Evolutionary conservation across 2,329 filamentous ascomycete genomes (phyloP), one percentile per base, ranked within the genome.

Genomic region (Aureobasidium melanogenum): DNA sequence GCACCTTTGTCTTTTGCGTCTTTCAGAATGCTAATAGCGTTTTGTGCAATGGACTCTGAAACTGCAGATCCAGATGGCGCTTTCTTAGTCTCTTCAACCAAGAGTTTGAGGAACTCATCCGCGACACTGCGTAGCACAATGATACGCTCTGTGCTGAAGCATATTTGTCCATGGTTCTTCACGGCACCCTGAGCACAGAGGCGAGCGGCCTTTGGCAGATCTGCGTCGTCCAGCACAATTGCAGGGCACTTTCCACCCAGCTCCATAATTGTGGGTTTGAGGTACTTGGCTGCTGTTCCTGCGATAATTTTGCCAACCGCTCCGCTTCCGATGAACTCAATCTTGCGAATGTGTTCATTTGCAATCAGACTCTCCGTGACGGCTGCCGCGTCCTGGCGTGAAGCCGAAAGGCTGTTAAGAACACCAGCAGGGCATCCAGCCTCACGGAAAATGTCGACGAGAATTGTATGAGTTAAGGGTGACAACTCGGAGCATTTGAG

Each of bases 261-360:
- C 66, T 82, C 79, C 51, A 81, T 68, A 9, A 79, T 68, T 1
- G 75, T 68, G 1, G 77, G 77, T 67, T 79, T 81, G n/a, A 80
- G 67, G 48, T 74, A 63, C 50, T 69, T 69, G 1, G 72, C 75
- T 0, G 75, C 73, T 12, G 68, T 66, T 1, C 65, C 65, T 1
- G 73, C 74, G 41, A 80, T 73, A 9, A 73, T 72, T n/a, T 72
- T 65, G 1, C 79, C 79, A 1, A 80, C 75, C 1, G 64, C 62
- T 1, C 75, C 73, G n/a, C 71, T 74, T 22, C 78, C 77, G 0
- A 75, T 80, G 63, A 80, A 80, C 61, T 76, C 76, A 62, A 76
- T 67, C 62, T 78, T 79, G 14, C 69, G 68, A 7, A 79, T 70
- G 1, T 66, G 66, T 0, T 69, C 69, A 38, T 74, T 70, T 5